phyloP scores from a whole-genome alignment of 2,329 filamentous ascomycete genomes.

The Chaetomiaceae sp. region DNA sequence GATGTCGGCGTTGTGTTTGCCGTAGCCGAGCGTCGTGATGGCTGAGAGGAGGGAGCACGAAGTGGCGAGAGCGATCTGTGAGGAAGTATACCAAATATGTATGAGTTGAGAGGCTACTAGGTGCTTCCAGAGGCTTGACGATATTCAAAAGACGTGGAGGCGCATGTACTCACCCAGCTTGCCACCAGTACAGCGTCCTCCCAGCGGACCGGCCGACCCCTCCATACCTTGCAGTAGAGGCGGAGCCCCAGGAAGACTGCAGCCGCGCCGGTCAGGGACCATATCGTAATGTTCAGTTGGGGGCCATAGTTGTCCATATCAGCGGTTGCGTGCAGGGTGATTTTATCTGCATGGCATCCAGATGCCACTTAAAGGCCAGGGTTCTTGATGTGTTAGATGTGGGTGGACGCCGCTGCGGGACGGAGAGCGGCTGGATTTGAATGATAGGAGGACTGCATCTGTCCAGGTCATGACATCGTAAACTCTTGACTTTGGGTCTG shows the following conservation, averaged over 20 bases:
- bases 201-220: not conserved
- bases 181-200: not conserved
- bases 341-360: not conserved
- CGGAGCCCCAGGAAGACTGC: not conserved
- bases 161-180: not conserved
- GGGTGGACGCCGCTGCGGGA: too few species aligned
- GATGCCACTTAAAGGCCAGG: not conserved
- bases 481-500: too few species aligned
- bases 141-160: too few species aligned
- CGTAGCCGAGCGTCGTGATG: constrained; percentile 5
- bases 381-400: too few species aligned
- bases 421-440: too few species aligned
- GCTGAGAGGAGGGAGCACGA: not conserved
- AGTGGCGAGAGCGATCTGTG: not conserved
- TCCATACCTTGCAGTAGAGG: not conserved
- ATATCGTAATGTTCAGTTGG: not conserved
- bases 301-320: not conserved
- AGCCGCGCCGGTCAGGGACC: not conserved
- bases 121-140: too few species aligned
- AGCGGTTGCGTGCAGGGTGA: not conserved
- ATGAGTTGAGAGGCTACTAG: not conserved
- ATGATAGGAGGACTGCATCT: too few species aligned
- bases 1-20: constrained; percentile 20
- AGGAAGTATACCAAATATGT: not conserved
- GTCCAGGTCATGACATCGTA: too few species aligned